These are phyloP conservation scores for Penicillium sp. DNA, from an alignment of 2,329 filamentous ascomycete species.

Conservation along the genomic window DNA sequence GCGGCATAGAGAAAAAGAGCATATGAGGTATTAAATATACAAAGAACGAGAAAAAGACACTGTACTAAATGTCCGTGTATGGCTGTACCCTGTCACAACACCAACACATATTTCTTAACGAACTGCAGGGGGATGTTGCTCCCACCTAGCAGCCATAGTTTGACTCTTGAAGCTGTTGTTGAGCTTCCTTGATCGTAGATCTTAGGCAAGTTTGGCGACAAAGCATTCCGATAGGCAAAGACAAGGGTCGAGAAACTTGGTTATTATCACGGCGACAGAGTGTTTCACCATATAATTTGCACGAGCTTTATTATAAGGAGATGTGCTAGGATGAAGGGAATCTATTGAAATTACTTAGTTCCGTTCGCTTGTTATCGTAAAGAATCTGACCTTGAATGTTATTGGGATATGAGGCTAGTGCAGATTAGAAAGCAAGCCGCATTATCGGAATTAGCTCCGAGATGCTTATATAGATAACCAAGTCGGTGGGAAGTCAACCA, in stretches of 20 bases:
- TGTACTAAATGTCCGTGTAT: background rate
- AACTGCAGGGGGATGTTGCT: too few relatives aligned
- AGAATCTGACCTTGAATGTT: too few relatives aligned
- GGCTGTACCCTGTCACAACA: background rate
- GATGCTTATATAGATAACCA: too few relatives aligned
- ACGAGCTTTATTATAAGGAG: background rate
- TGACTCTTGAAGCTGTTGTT: too few relatives aligned
- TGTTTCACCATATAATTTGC: background rate
- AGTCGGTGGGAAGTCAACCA: too few relatives aligned
- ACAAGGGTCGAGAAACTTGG: background rate
- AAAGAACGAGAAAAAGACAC: background rate
- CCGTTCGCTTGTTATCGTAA: too few relatives aligned
- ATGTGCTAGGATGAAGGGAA: background rate
- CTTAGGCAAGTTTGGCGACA: background rate
- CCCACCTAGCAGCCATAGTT: too few relatives aligned
- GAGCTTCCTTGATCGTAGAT: background rate
- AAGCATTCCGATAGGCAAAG: background rate
- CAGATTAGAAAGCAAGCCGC: too few relatives aligned
- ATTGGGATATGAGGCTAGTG: too few relatives aligned
- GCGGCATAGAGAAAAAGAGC: background rate
- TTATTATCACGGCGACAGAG: background rate
- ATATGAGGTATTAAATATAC: background rate
- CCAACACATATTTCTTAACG: background rate
- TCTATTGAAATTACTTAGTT: background rate
- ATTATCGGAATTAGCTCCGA: too few relatives aligned